These are phyloP conservation scores for Delonix regia DNA, from an alignment of 306 rosid species.

Conservation along the genomic window DNA sequence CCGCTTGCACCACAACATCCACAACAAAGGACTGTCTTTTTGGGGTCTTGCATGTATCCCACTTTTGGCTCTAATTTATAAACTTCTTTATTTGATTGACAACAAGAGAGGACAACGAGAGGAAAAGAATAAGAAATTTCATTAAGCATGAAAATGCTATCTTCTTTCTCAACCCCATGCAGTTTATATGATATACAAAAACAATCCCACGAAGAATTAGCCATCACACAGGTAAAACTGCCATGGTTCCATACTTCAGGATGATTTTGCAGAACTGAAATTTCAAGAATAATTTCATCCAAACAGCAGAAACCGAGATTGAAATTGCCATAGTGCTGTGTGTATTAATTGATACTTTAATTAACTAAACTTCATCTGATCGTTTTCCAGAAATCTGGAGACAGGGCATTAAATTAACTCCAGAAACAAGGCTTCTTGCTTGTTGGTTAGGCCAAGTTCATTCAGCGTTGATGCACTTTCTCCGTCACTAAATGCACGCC, in stretches of 20 bases:
- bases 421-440: slow-evolving; percentile 94
- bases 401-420: slow-evolving; percentile 63
- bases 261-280: slow-evolving; percentile 8
- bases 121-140: not conserved
- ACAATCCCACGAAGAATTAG: slow-evolving; percentile 12
- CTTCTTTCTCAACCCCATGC: slow-evolving; percentile 12
- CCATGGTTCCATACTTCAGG: not conserved
- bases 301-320: slow-evolving; percentile 37
- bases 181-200: not conserved
- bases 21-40: not conserved
- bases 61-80: not conserved
- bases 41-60: not conserved
- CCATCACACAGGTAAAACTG: slow-evolving; percentile 18
- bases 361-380: slow-evolving; percentile 37
- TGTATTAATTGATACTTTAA: slow-evolving; percentile 33
- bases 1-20: no score
- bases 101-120: not conserved
- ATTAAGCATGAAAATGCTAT: not conserved
- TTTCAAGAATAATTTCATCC: slow-evolving; percentile 28
- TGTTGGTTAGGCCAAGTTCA: slow-evolving; percentile 87
- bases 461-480: slow-evolving; percentile 63
- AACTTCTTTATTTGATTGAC: not conserved
- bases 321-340: slow-evolving; percentile 23
- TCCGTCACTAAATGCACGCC: slow-evolving; percentile 78
- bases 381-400: slow-evolving; percentile 46